Evolutionary conservation across 1,139 yeast species (phyloP).

Genomic region (Arxiozyma telluris): DNA sequence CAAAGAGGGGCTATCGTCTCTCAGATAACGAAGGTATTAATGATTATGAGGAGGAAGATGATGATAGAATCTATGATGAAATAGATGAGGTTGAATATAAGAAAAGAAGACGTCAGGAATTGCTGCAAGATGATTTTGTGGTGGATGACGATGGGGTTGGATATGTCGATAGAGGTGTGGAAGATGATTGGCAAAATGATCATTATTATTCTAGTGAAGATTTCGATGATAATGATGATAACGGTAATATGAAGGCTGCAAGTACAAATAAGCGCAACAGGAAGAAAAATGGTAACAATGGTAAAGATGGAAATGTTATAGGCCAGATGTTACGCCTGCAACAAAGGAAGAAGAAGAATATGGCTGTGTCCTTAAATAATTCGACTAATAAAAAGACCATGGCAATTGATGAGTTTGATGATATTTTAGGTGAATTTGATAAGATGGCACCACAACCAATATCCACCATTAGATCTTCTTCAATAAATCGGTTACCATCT

Average conservation of each 20-base stretch:
- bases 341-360: constrained; percentile 11
- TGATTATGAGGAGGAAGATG: constrained; percentile 25
- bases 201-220: constrained; percentile 29
- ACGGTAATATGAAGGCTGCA: constrained; percentile 16
- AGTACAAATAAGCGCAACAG: constrained; percentile 33
- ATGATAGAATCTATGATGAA: constrained; percentile 61
- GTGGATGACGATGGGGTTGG: constrained; percentile 83
- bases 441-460: constrained; percentile 1
- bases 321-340: constrained; percentile 24
- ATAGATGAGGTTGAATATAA: constrained; percentile 76
- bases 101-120: constrained; percentile 65
- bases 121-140: constrained; percentile 84
- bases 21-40: constrained; percentile 10
- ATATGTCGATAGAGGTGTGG: constrained; percentile 85
- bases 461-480: constrained; percentile 7
- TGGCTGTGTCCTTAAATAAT: constrained; percentile 13
- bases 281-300: constrained; percentile 7
- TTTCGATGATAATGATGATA: constrained; percentile 9
- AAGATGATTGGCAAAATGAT: constrained; percentile 52
- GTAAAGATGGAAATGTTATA: constrained; percentile 13
- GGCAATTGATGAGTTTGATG: constrained; percentile 36
- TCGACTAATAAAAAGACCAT: constrained; percentile 28
- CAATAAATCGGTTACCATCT: constrained; percentile 10
- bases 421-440: constrained; percentile 40
- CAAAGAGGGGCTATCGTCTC: constrained; percentile 9